Evolutionary conservation across 1,284 basidiomycete genomes (phyloP), one percentile per base, ranked within the genome.

Genomic region (Ceratobasidium sp.): DNA sequence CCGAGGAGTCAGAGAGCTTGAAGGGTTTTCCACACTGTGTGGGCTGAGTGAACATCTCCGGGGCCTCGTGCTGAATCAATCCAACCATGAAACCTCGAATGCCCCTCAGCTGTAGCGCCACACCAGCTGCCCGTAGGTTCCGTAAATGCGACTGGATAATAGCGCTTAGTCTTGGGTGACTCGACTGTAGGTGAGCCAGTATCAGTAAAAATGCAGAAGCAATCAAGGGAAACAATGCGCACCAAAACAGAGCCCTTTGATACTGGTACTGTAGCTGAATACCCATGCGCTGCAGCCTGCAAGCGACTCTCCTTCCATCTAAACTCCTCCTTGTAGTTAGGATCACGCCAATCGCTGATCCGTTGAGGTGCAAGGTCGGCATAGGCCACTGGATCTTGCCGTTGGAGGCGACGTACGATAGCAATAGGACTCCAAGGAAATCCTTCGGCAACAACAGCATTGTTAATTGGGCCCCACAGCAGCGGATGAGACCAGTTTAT

Each of bases 401-500:
- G 17, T 40, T 57, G 6, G 40, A 77, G 62, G 20, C 40, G 62
- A 5, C 23, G 20, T 2, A 38, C 62, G 10, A 77, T 67, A 9
- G 2, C 50, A n/a, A 26, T 9, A 17, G 74, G 62, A 20, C 57
- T 26, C 74, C 74, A 77, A 23, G 64, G 64, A 12, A n/a, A 46
- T 1, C 74, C 64, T 0, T 26, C 59, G 23, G 42, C 64, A 12
- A 48, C 42, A 15, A 17, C 20, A 26, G 64, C 74, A 0, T 28
- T 4, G 4, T 77, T n/a, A 28, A 77, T 77, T n/a, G 42, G 23
- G 20, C 26, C 33, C 74, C 74, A 77, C n/a, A 77, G n/a, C 13
- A 77, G 57, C 23, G 62, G 74, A 13, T 28, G 28, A 26, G 56
- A 67, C 74, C 74, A 77, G 28, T 77, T 77, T n/a, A 75, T 46